Conservation (phyloP, 495 filamentous ascomycete genomes). For the Bacidia gigantensis region DNA sequence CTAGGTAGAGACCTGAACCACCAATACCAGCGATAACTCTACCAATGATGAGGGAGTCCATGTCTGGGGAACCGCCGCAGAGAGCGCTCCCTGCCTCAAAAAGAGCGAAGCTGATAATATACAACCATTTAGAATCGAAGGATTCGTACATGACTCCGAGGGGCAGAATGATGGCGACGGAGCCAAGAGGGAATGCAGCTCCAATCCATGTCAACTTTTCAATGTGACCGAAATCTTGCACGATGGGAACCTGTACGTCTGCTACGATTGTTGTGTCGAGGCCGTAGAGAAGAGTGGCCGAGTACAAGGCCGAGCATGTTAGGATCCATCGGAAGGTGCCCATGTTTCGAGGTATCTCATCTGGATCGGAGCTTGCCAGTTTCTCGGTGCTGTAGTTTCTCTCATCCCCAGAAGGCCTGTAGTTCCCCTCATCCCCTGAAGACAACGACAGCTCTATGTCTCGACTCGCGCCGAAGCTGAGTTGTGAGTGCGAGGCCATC, state of each 20-base stretch:
- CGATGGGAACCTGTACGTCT: slow-evolving; percentile 33
- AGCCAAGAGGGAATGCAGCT: slow-evolving; percentile 13
- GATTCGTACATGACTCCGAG: slow-evolving; percentile 25
- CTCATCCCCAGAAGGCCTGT: not conserved
- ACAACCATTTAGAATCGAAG: slow-evolving; percentile 35
- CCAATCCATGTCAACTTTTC: slow-evolving; percentile 35
- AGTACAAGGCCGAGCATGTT: slow-evolving; percentile 24
- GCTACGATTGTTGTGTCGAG: slow-evolving; percentile 44
- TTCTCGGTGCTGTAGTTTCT: not conserved
- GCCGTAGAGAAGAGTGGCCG: slow-evolving; percentile 34
- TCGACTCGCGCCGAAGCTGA: no score
- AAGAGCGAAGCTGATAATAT: slow-evolving; percentile 21
- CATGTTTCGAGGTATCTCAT: not conserved
- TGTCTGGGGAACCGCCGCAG: slow-evolving; percentile 15
- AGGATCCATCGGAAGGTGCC: not conserved
- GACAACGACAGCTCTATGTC: no score
- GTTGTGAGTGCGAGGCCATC: no score
- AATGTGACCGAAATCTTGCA: slow-evolving; percentile 29
- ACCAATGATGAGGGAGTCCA: slow-evolving; percentile 17
- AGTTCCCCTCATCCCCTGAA: no score
- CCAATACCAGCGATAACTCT: slow-evolving; percentile 20
- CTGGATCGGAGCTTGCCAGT: not conserved
- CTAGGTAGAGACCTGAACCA: slow-evolving; percentile 30
- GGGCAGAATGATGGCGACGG: not conserved
- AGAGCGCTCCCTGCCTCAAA: slow-evolving; percentile 17